These are phyloP conservation scores for Setaria viridis DNA, from an alignment of 202 grass and related monocot species.

Conservation along the genomic window DNA sequence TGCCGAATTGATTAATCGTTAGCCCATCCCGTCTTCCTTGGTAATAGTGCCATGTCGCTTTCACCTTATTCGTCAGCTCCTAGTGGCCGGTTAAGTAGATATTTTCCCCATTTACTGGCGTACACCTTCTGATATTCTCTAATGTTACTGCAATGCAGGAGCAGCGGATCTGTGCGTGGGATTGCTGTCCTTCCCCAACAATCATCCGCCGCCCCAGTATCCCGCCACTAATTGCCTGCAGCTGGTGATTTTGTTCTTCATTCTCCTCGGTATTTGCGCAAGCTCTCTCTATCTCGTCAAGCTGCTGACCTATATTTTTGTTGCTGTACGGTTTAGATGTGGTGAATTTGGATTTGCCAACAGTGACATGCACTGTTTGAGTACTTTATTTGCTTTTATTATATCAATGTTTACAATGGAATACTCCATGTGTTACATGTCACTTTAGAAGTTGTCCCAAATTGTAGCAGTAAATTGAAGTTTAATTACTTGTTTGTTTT, in stretches of 20 bases:
- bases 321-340: conserved; percentile 1
- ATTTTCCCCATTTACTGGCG: conserved; percentile 30
- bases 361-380: not conserved
- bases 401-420: not conserved
- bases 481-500: not conserved
- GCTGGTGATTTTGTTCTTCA: conserved; percentile 35
- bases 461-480: not conserved
- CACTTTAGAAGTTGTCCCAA: not conserved
- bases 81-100: conserved; percentile 30
- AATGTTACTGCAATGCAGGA: conserved; percentile 42
- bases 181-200: not conserved
- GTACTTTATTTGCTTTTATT: not conserved
- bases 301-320: conserved; percentile 7
- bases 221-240: not conserved
- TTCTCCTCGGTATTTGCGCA: not conserved
- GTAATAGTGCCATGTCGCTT: conserved; percentile 9
- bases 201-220: not conserved
- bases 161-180: conserved; percentile 10
- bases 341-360: not conserved
- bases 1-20: conserved; percentile 6
- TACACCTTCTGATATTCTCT: conserved; percentile 28
- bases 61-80: conserved; percentile 25
- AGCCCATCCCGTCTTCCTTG: not conserved
- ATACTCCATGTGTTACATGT: not conserved
- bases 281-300: not conserved